Conservation (phyloP, 768 basidiomycete genomes). For the Mycena rosella region DNA sequence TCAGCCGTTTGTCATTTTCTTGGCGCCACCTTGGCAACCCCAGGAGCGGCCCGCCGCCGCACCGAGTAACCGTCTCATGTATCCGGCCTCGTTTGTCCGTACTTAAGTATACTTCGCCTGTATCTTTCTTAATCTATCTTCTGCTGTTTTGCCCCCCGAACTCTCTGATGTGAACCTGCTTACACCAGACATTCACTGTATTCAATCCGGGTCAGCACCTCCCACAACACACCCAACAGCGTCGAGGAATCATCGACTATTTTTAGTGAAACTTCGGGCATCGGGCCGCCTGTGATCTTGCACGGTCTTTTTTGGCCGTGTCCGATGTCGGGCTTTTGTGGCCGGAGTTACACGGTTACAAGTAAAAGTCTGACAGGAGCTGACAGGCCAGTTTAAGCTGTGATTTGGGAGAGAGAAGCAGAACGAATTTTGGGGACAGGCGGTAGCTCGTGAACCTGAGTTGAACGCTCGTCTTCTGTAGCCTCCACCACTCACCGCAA, state of each 20-base stretch:
- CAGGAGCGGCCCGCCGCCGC: slow-evolving; percentile 3
- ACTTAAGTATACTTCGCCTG: slow-evolving; percentile 13
- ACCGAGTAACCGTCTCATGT: slow-evolving; percentile 9
- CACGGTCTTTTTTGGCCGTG: slow-evolving; percentile 17
- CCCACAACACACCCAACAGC: slow-evolving; percentile 13
- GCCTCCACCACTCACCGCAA: slow-evolving; percentile 11
- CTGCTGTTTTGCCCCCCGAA: slow-evolving; percentile 9
- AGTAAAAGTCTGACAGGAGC: too few species aligned
- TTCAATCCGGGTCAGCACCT: slow-evolving; percentile 19
- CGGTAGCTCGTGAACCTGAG: slow-evolving; percentile 9
- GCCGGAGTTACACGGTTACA: slow-evolving; percentile 14
- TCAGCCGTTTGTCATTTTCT: slow-evolving; percentile 9
- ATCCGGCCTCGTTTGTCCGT: slow-evolving; percentile 8
- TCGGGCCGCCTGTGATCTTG: slow-evolving; percentile 14
- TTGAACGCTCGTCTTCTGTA: not conserved
- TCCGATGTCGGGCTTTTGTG: slow-evolving; percentile 20
- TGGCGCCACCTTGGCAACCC: slow-evolving; percentile 19
- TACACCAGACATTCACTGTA: slow-evolving; percentile 15
- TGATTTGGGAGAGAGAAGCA: too few species aligned
- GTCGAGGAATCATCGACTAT: slow-evolving; percentile 11
- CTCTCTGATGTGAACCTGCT: too few species aligned
- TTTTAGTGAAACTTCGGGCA: slow-evolving; percentile 14
- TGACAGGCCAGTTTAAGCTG: slow-evolving; percentile 7
- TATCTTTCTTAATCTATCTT: slow-evolving; percentile 1
- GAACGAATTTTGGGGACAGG: too few species aligned